Base-by-base conservation (phyloP, 2,329 filamentous ascomycete species). In the Akanthomyces uredinophilus region DNA sequence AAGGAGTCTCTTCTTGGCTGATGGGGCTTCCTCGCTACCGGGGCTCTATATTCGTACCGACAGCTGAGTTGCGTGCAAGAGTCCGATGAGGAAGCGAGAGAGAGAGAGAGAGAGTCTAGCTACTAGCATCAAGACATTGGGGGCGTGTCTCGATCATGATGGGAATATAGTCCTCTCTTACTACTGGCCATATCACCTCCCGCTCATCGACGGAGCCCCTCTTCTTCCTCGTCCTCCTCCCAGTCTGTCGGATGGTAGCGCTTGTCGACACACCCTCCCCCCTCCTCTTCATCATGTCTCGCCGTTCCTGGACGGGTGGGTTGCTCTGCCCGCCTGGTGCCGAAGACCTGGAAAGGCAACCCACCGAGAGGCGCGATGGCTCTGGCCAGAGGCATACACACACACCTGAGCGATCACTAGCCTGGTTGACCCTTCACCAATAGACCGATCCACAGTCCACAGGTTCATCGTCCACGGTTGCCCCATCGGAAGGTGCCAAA, bases 401-500 rank as follows among this genome's bases (percentile, higher is more conserved):
- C 56, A 59, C 47, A 32, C 47, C 35, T 27, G 6, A 16, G 18
- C 51, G 44, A 59, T 44, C 53, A 57, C 53, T 62, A 62, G 60
- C 60, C 53, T 29, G 37, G 20, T n/a, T 32, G 60, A 46, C 41
- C 44, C 46, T 64, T 58, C 41, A 24, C 63, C 62, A 58, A 55
- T 63, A 51, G 39, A 44, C 47, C 29, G 61, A 51, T 56, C 58
- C 63, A 55, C 61, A 54, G 47, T 60, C 60, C 49, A 53, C 61
- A 53, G 60, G 52, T 43, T 44, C 44, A 64, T 59, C 69, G 69
- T 68, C 68, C 68, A 67, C 69, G 59, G 14, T 61, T 65, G 67
- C 70, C 65, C 68, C 68, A 67, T 70, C 43, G 5, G 32, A 37
- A 46, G 56, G 32, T 51, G 24, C 66, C 68, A 68, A 65, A 68